Evolutionary conservation across 441 rosid genomes (phyloP).

Genomic region (Aquilaria agallochum): DNA sequence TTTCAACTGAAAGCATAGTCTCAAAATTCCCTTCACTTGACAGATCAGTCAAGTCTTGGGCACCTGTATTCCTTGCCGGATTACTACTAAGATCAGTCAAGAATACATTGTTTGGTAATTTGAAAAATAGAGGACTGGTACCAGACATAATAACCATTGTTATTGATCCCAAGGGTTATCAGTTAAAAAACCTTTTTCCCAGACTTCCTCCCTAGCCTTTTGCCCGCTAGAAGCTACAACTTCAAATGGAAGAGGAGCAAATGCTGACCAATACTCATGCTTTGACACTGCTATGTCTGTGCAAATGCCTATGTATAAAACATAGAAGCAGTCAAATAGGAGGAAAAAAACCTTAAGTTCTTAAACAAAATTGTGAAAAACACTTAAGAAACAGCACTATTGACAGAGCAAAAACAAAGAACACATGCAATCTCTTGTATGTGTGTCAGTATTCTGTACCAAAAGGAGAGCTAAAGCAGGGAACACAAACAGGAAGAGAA

Average conservation of each 20-base stretch:
- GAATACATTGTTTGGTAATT: no score
- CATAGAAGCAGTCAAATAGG: conserved; percentile 12
- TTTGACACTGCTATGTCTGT: conserved; percentile 75
- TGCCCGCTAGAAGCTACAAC: conserved; percentile 93
- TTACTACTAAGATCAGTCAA: conserved; percentile 29
- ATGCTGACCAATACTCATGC: conserved; percentile 89
- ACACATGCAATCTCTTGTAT: no score
- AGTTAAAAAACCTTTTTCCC: conserved; percentile 45
- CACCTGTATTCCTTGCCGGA: conserved; percentile 47
- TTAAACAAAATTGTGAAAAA: no score
- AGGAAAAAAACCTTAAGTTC: conserved; percentile 10
- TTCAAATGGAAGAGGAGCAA: conserved; percentile 98
- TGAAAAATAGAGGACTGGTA: no score
- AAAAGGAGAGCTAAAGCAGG: no score
- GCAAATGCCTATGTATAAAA: conserved; percentile 55
- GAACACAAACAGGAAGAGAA: no score
- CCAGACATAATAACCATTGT: no score
- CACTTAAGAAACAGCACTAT: no score
- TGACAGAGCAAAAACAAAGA: no score
- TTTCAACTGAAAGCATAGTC: conserved; percentile 95
- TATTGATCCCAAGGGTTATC: background rate
- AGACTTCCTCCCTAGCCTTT: conserved; percentile 79
- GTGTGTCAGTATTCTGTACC: no score
- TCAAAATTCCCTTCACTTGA: conserved; percentile 96
- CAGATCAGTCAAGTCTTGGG: conserved; percentile 63